Percentiles rank a stretch among this genome's conserved stretches.
Conservation (phyloP, 2,329 filamentous ascomycete species). For the Phyllosticta citriasiana region DNA sequence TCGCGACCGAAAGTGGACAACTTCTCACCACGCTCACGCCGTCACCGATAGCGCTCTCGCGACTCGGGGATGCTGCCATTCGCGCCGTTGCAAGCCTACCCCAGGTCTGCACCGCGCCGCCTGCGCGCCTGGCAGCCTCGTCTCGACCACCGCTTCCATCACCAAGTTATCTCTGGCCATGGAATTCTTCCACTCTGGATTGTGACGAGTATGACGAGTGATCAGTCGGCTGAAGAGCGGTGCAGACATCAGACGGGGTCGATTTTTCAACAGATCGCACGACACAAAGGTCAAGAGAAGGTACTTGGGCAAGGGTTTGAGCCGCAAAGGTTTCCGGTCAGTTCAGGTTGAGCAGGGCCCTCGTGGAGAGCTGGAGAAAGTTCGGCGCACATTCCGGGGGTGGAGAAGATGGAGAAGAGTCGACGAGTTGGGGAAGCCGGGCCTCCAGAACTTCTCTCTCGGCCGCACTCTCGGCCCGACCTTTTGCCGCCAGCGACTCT, state of each 20-base stretch:
- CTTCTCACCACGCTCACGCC: neutral
- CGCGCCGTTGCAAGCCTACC: neutral
- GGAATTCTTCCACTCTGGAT: neutral
- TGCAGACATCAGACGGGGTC: neutral
- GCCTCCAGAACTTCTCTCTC: neutral
- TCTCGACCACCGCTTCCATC: neutral
- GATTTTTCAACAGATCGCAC: neutral
- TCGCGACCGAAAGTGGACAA: neutral
- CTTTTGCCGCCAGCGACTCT: neutral
- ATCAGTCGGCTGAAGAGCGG: neutral
- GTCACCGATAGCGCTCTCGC: neutral
- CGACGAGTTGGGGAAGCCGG: neutral
- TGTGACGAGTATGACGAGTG: neutral
- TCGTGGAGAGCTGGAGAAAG: neutral
- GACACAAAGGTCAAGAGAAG: neutral
- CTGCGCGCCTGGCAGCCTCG: neutral
- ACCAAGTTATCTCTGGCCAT: neutral
- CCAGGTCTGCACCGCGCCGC: neutral
- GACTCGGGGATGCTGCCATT: neutral
- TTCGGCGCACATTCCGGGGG: neutral
- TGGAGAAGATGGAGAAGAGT: neutral
- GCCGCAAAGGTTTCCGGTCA: neutral
- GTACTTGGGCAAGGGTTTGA: neutral
- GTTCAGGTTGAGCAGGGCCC: neutral
- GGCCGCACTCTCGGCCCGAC: neutral